Base-by-base conservation (phyloP, 2,329 filamentous ascomycete species). In the Scedosporium apiospermum region DNA sequence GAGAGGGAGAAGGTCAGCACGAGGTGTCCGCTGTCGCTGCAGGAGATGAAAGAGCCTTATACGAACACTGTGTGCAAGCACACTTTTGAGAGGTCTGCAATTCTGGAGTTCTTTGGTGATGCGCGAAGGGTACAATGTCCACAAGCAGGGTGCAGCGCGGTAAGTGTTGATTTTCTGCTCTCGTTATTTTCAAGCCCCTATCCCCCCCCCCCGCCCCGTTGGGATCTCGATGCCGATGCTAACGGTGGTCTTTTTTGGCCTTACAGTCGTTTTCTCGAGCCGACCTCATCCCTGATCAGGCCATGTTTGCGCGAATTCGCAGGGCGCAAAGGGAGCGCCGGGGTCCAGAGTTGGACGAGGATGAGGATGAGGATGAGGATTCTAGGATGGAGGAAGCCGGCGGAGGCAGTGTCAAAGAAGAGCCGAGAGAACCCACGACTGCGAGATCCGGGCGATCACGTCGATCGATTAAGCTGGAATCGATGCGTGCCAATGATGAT, bases 11-110 rank as follows among this genome's bases (percentile, higher is more conserved):
- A 80, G 4, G 79, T 86, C 61, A 88, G 84, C 71, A 82, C 88
- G 38, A 87, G 84, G 67, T 93, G 89, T 68, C 88, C 88, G 0
- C 72, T 93, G 21, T 88, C 88, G 0, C 76, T 91, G 66, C 77
- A 78, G 60, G 77, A 82, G 55, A 86, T 91, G 76, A 75, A 77
- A 51, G 81, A 90, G 61, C 89, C 89, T 0, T 85, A 84, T 68
- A 89, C 83, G 62, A 89, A 84, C 67, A 75, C 71, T 14, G 82
- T 83, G 66, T 93, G 89, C 76, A 85, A 83, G 62, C 89, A 93
- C 71, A 86, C 82, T 0, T 93, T 90, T 70, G 88, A 93, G 69
- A 87, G 84, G 71, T 69, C 71, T 1, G 83, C 84, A 0, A 87
- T 93, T 46, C 63, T 83, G 26, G 80, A 84, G n/a, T 77, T 77